A percentile compares a stretch with the other conserved stretches of the same genome.
Conservation (phyloP, 2,329 filamentous ascomycete species). For the Alternaria metachromatica region DNA sequence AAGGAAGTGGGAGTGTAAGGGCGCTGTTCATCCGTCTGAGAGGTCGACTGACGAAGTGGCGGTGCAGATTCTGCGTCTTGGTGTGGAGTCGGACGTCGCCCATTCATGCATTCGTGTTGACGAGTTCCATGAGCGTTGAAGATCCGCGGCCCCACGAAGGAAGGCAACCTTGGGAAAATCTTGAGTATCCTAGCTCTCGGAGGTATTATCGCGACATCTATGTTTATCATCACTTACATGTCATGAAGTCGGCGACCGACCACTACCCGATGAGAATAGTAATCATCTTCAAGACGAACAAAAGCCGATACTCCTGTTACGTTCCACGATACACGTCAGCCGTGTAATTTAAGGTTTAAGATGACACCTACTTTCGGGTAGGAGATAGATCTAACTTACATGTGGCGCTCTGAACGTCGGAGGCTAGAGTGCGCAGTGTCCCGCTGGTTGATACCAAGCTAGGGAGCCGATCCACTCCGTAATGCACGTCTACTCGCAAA, state of each 20-base stretch:
- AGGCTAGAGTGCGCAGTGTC: background rate
- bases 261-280: background rate
- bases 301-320: background rate
- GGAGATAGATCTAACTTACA: conserved; percentile 2
- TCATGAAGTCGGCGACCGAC: background rate
- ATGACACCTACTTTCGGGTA: background rate
- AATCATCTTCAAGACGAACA: background rate
- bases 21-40: background rate
- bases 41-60: background rate
- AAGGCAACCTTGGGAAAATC: background rate
- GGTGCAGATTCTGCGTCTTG: background rate
- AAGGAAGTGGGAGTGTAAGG: background rate
- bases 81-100: background rate
- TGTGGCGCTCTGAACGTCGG: conserved; percentile 1
- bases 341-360: background rate
- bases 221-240: background rate
- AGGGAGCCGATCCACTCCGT: background rate
- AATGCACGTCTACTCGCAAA: conserved; percentile 4
- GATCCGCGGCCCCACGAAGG: conserved; percentile 6
- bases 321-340: background rate
- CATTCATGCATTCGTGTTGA: background rate
- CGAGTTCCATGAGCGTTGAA: background rate
- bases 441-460: background rate
- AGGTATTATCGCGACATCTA: background rate
- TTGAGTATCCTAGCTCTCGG: background rate